These are phyloP conservation scores for Yamadazyma dushanensis DNA, from an alignment of 1,139 yeast genomes.

Conservation along the genomic window DNA sequence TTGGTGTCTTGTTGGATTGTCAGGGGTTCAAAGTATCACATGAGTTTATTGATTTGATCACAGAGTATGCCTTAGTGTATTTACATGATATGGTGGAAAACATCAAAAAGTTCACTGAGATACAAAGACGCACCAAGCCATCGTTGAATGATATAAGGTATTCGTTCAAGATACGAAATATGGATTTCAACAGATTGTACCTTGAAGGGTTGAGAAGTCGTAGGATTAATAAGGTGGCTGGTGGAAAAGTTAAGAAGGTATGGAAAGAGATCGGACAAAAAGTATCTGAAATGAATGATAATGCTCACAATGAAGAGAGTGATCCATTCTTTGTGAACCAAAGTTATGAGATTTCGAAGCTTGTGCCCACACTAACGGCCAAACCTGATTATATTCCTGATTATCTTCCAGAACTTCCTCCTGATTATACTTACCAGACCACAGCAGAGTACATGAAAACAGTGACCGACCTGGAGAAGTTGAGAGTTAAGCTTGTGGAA, in stretches of 20 bases:
- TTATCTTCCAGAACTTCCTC: constrained; percentile 87
- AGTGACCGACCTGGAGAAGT: constrained; percentile 68
- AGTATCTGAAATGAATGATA: constrained; percentile 4
- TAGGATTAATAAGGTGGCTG: constrained; percentile 3
- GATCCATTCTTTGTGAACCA: constrained; percentile 48
- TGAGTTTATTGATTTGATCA: constrained; percentile 47
- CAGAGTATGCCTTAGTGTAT: constrained; percentile 50
- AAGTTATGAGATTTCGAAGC: constrained; percentile 48
- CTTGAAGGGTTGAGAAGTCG: constrained; percentile 27
- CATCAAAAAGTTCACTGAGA: constrained; percentile 54
- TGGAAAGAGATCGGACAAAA: constrained; percentile 7
- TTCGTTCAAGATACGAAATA: constrained; percentile 44
- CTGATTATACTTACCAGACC: constrained; percentile 84
- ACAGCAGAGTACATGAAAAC: constrained; percentile 68
- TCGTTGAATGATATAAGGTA: constrained; percentile 57
- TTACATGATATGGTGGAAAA: constrained; percentile 47
- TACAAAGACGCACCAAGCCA: constrained; percentile 69
- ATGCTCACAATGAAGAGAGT: constrained; percentile 10
- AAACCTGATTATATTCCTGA: constrained; percentile 60
- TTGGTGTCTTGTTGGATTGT: constrained; percentile 37
- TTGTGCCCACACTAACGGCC: constrained; percentile 54
- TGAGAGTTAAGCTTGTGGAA: constrained; percentile 69
- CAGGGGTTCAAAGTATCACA: constrained; percentile 36
- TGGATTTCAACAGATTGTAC: constrained; percentile 47
- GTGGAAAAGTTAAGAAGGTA: constrained; percentile 7